Conservation (phyloP, 225 moss, liverwort and hornwort species). For the Polytrichum commune region DNA sequence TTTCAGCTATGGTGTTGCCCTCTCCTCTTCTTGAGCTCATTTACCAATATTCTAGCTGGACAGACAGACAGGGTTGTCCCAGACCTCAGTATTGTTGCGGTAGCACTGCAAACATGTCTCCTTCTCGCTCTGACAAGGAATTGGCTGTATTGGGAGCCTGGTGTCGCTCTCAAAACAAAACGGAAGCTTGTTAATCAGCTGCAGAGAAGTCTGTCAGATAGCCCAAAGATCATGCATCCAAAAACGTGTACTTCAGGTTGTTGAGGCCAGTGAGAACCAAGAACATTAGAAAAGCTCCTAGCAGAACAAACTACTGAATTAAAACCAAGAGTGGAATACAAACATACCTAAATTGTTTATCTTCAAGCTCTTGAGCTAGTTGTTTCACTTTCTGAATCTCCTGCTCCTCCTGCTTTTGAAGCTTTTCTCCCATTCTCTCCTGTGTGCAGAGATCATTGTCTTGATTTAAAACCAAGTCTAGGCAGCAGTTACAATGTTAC, state of each 20-base stretch:
- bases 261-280: no score
- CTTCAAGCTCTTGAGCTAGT: slow-evolving; percentile 51
- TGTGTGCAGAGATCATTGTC: slow-evolving; percentile 15
- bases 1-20: no score
- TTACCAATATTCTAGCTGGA: no score
- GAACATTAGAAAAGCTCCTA: neutral
- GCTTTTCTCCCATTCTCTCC: slow-evolving; percentile 48
- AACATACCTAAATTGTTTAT: slow-evolving; percentile 52
- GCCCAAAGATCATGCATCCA: neutral
- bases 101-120: slow-evolving; percentile 58
- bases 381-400: slow-evolving; percentile 51
- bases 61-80: slow-evolving; percentile 5
- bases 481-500: neutral
- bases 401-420: slow-evolving; percentile 38
- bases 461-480: neutral
- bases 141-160: slow-evolving; percentile 50
- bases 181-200: neutral
- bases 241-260: no score
- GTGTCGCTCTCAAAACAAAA: slow-evolving; percentile 2
- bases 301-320: neutral
- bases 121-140: slow-evolving; percentile 53
- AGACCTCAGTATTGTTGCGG: slow-evolving; percentile 42
- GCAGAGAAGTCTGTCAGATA: neutral
- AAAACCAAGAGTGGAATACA: neutral
- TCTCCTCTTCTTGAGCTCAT: no score